A percentile compares a stretch with the other conserved stretches of the same genome.
These are phyloP conservation scores for Wakefieldia striispora DNA, from an alignment of 768 basidiomycete species.

Conservation along the genomic window DNA sequence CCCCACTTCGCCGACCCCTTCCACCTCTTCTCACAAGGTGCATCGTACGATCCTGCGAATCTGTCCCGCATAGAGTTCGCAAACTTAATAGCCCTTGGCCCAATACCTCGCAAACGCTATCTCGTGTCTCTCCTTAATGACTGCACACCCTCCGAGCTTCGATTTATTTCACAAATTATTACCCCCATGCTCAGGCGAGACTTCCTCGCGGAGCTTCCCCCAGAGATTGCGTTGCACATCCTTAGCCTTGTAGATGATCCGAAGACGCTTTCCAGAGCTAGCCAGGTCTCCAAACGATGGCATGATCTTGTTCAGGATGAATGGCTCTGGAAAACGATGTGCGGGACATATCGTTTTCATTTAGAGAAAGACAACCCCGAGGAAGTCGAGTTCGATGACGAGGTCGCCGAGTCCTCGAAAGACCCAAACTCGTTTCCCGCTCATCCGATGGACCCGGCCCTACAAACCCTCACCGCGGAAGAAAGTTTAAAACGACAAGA, in stretches of 20 bases:
- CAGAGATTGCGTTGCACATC: slow-evolving; percentile 74
- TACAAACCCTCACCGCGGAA: slow-evolving; percentile 37
- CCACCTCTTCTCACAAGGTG: slow-evolving; percentile 13
- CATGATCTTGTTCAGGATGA: slow-evolving; percentile 67
- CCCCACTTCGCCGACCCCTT: slow-evolving; percentile 39
- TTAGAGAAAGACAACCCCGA: slow-evolving; percentile 15
- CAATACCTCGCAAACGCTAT: slow-evolving; percentile 47
- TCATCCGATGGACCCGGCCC: slow-evolving; percentile 40
- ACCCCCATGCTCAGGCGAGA: slow-evolving; percentile 64
- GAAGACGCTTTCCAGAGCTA: slow-evolving; percentile 62
- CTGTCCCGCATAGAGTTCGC: slow-evolving; percentile 34
- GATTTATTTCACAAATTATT: slow-evolving; percentile 64
- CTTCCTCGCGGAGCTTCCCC: slow-evolving; percentile 53
- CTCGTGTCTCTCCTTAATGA: slow-evolving; percentile 49
- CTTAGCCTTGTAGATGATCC: slow-evolving; percentile 77
- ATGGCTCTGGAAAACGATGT: slow-evolving; percentile 78
- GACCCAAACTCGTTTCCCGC: slow-evolving; percentile 34
- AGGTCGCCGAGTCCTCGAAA: slow-evolving; percentile 30
- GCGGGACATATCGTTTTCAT: slow-evolving; percentile 51
- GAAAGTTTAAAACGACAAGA: slow-evolving; percentile 30
- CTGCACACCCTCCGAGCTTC: slow-evolving; percentile 60
- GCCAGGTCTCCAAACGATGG: slow-evolving; percentile 75
- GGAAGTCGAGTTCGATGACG: slow-evolving; percentile 27
- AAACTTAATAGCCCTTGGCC: slow-evolving; percentile 31
- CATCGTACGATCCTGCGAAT: slow-evolving; percentile 23